phyloP scores from a whole-genome alignment of 371 early-diverging fungal genomes.

The Dipsacomyces acuminosporus region DNA sequence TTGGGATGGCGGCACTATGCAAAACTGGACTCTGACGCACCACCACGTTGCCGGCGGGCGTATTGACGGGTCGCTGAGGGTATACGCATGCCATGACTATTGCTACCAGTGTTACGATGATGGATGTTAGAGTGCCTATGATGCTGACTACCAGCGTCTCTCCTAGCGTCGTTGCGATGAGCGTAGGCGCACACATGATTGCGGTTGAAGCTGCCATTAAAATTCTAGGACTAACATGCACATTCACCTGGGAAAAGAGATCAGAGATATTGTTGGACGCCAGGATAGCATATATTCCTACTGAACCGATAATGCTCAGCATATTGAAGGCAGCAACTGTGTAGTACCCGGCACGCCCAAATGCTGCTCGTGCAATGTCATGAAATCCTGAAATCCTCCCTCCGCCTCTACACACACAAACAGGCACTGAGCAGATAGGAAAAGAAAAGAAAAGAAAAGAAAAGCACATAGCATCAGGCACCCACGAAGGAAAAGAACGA shows the following conservation, averaged over 20 bases:
- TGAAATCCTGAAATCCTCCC: slow-evolving; percentile 40
- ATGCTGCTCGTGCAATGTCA: slow-evolving; percentile 64
- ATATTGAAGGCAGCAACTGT: slow-evolving; percentile 52
- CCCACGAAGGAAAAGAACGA: not conserved
- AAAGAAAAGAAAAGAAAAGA: not conserved
- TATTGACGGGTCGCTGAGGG: slow-evolving; percentile 30
- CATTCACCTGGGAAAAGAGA: slow-evolving; percentile 46
- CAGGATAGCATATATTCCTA: slow-evolving; percentile 71
- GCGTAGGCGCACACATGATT: slow-evolving; percentile 68
- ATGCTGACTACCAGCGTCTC: slow-evolving; percentile 64
- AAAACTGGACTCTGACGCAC: slow-evolving; percentile 3
- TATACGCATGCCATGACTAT: slow-evolving; percentile 49
- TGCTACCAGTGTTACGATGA: slow-evolving; percentile 51
- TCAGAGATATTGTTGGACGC: slow-evolving; percentile 58
- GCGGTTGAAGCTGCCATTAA: slow-evolving; percentile 60
- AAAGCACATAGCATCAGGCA: too few species aligned
- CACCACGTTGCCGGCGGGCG: slow-evolving; percentile 9
- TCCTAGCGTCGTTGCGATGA: slow-evolving; percentile 62
- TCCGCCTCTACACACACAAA: slow-evolving; percentile 39
- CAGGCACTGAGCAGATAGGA: too few species aligned
- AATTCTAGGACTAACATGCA: slow-evolving; percentile 23
- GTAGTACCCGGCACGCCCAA: slow-evolving; percentile 50
- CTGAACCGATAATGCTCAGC: slow-evolving; percentile 62
- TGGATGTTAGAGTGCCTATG: slow-evolving; percentile 44
- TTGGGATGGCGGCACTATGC: slow-evolving; percentile 24